Conservation (phyloP, 305 asterid species). For the Fraxinus greggii region DNA sequence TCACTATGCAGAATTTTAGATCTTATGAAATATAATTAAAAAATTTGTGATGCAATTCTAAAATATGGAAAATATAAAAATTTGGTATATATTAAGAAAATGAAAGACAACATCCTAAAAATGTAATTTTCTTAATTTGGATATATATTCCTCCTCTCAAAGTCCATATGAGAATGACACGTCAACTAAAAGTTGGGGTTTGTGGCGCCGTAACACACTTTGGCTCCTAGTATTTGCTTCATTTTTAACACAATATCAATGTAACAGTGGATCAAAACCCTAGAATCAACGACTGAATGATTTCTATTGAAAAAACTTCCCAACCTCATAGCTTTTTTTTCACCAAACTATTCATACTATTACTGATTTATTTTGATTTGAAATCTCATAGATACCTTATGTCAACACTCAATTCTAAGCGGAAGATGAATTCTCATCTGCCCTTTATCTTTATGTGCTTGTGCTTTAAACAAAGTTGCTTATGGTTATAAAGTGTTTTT, state of each 20-base stretch:
- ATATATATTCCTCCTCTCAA: neutral
- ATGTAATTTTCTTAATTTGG: neutral
- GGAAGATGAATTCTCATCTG: neutral
- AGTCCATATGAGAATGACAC: neutral
- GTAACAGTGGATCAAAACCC: slow-evolving; percentile 27
- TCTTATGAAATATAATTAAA: neutral
- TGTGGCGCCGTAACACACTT: neutral
- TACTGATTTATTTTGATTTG: neutral
- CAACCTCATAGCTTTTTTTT: slow-evolving; percentile 20
- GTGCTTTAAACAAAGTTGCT: neutral
- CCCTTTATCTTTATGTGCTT: neutral
- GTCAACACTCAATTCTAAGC: neutral
- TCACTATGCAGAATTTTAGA: neutral
- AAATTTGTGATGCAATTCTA: no score
- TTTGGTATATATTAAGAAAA: neutral
- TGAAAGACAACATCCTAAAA: no score
- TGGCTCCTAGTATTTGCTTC: neutral
- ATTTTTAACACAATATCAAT: slow-evolving; percentile 5
- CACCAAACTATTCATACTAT: slow-evolving; percentile 24
- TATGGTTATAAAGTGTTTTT: neutral
- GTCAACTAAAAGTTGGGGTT: neutral
- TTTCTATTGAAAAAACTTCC: slow-evolving; percentile 5
- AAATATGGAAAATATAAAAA: no score
- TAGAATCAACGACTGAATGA: slow-evolving; percentile 26
- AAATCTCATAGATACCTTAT: neutral